Evolutionary conservation across 768 basidiomycete species (phyloP), one percentile per base, ranked within the genome.

Genomic region (Lentinula aciculospora): DNA sequence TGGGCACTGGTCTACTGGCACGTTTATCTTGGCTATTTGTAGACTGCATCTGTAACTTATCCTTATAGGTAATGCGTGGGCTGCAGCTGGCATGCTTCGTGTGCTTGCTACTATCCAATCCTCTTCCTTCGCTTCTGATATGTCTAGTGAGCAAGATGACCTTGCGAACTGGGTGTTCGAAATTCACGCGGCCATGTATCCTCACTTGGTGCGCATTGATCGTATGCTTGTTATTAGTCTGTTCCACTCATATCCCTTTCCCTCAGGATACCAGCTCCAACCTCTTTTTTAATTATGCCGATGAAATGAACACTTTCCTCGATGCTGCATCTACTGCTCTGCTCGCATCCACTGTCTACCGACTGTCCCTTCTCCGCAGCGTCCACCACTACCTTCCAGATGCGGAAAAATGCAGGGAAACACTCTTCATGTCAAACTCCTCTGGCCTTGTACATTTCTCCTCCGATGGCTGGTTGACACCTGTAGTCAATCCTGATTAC

Each of bases 1-100:
- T 3, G 89, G 90, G 0, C 85, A 88, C 64, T 94, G 90, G 91
- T 81, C 88, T 1, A 92, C 92, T 3, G 88, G 88, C 85, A 47
- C 50, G 74, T 68, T 48, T 13, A 17, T 12, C 21, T 32, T 3
- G 7, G 19, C 13, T 29, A 29, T 8, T 48, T 37, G 7, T 36
- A 6, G n/a, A 19, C 9, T 19, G 53, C 31, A 13, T 60, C 1
- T 29, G 42, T 15, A 10, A 3, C 31, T 25, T 25, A 28, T 29
- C 21, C 32, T 7, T 21, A 2, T 40, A 88, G 92, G 92, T 0
- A 94, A 94, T 57, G 93, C 76, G 2, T 96, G 94, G 94, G 94
- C 89, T 0, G 90, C 91, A 0, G 88, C 84, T 17, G 93, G 94
- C 1, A 93, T 93, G 80, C 74, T 91, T 9, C 85, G 93, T 5